Conservation (phyloP, 2,329 filamentous ascomycete species). For the Botrytis tulipae region DNA sequence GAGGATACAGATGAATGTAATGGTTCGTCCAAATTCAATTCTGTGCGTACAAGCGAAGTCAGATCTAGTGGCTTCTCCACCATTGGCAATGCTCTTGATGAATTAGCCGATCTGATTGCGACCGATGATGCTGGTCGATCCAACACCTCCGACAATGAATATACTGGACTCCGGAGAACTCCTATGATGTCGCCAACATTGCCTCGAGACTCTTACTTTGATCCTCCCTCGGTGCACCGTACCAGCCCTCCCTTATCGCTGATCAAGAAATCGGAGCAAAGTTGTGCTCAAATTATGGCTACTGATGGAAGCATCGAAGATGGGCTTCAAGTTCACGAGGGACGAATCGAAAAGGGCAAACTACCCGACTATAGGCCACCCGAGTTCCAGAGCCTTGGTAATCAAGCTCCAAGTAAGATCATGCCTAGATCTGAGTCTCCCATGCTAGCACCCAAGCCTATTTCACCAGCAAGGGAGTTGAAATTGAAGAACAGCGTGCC, state of each 20-base stretch:
- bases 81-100: conserved; percentile 25
- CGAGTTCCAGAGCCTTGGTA: conserved; percentile 27
- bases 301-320: background rate
- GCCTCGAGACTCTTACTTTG: conserved; percentile 23
- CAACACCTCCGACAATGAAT: conserved; percentile 7
- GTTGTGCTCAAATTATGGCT: background rate
- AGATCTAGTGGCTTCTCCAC: conserved; percentile 26
- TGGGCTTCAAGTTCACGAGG: conserved; percentile 4
- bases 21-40: background rate
- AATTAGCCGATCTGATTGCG: conserved; percentile 25
- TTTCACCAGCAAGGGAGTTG: conserved; percentile 38
- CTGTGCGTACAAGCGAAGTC: background rate
- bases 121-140: conserved; percentile 20
- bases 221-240: conserved; percentile 7
- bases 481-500: conserved; percentile 39
- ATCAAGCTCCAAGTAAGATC: conserved; percentile 29
- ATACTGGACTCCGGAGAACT: conserved; percentile 21
- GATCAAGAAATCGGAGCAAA: conserved; percentile 11
- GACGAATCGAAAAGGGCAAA: conserved; percentile 14
- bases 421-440: conserved; percentile 32
- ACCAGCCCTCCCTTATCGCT: conserved; percentile 21
- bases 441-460: conserved; percentile 39
- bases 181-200: conserved; percentile 29
- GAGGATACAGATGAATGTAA: background rate
- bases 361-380: background rate